These are phyloP conservation scores for Picea glauca DNA, from an alignment of 75 land plant genomes.

Conservation along the genomic window DNA sequence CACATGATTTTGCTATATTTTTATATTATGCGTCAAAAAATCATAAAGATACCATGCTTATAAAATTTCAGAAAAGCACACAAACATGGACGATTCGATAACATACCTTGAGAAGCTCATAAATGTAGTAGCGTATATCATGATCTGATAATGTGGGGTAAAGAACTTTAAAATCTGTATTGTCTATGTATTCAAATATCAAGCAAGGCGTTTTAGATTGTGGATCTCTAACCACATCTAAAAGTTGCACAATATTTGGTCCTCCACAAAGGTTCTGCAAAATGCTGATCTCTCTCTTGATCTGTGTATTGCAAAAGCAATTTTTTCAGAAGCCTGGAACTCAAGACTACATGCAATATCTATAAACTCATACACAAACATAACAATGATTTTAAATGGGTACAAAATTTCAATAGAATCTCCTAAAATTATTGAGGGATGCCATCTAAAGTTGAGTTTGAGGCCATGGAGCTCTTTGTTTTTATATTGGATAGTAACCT, in stretches of 20 bases:
- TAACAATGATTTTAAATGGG: too few species aligned
- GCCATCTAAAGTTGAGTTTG: too few species aligned
- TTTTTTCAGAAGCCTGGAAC: too few species aligned
- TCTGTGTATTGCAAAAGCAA: conserved; percentile 38
- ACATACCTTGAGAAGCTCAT: conserved; percentile 81
- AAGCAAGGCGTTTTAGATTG: conserved; percentile 91
- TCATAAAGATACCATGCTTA: too few species aligned
- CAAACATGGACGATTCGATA: background rate
- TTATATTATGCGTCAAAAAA: too few species aligned
- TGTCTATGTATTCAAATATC: conserved; percentile 84
- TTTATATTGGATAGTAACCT: too few species aligned
- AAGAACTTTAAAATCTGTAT: conserved; percentile 83
- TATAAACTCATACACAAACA: too few species aligned
- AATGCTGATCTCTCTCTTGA: conserved; percentile 90
- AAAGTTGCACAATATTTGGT: conserved; percentile 80
- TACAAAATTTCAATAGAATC: too few species aligned
- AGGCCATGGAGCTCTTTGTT: too few species aligned
- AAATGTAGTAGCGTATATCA: conserved; percentile 81
- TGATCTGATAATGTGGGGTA: conserved; percentile 84
- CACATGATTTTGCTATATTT: too few species aligned
- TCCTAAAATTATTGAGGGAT: too few species aligned
- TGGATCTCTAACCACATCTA: conserved; percentile 84
- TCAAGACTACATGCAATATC: too few species aligned
- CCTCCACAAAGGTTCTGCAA: conserved; percentile 91
- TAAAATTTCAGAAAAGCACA: background rate